These are phyloP conservation scores for Boletus tylopilopsis DNA, from an alignment of 768 basidiomycete species.

Conservation along the genomic window DNA sequence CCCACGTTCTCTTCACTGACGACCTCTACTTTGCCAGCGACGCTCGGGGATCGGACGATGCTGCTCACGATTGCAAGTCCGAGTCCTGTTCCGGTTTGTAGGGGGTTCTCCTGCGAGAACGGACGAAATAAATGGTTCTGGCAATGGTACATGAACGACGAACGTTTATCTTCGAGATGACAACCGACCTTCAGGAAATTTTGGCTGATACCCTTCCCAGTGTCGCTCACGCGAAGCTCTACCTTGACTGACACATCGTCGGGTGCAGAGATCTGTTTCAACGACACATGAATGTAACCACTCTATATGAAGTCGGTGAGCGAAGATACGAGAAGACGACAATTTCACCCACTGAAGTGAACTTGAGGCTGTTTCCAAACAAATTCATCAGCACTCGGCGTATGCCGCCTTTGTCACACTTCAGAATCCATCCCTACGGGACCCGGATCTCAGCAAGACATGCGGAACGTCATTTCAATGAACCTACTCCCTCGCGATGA, in stretches of 20 bases:
- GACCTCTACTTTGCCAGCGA: constrained; percentile 90
- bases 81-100: constrained; percentile 90
- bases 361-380: constrained; percentile 92
- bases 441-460: constrained; percentile 6
- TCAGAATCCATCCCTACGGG: constrained; percentile 75
- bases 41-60: constrained; percentile 80
- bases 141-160: background rate
- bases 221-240: constrained; percentile 83
- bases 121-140: constrained; percentile 95
- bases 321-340: background rate
- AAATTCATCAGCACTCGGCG: constrained; percentile 92
- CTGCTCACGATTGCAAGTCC: constrained; percentile 95
- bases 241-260: constrained; percentile 63
- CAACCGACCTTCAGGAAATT: constrained; percentile 76
- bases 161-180: background rate
- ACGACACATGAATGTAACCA: constrained; percentile 82
- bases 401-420: constrained; percentile 90
- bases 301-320: constrained; percentile 41
- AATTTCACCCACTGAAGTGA: constrained; percentile 63
- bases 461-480: background rate
- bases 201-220: constrained; percentile 94
- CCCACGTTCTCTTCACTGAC: constrained; percentile 88
- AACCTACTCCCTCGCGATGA: constrained; percentile 58
- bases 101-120: constrained; percentile 93
- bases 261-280: constrained; percentile 66